phyloP scores from a whole-genome alignment of 1,284 basidiomycete species.

The Pyrrhoderma noxium region DNA sequence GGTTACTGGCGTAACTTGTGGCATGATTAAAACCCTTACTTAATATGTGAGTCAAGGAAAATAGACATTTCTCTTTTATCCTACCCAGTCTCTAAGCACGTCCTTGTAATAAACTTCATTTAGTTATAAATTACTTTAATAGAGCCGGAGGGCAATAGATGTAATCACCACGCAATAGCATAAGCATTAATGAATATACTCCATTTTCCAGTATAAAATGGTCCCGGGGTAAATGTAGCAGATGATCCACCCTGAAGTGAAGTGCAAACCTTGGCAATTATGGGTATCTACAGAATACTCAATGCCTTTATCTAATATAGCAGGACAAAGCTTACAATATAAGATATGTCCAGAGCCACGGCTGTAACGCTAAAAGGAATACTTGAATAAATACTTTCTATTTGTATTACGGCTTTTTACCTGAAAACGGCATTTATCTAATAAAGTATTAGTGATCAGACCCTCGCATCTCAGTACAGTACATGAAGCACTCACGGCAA shows the following conservation, averaged over 20 bases:
- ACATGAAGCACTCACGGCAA: slow-evolving; percentile 17
- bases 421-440: slow-evolving; percentile 23
- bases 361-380: slow-evolving; percentile 21
- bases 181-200: slow-evolving; percentile 20
- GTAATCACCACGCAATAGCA: slow-evolving; percentile 19
- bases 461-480: not conserved
- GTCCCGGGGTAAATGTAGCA: slow-evolving; percentile 19
- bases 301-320: no score
- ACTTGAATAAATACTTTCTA: no score
- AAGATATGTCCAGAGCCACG: slow-evolving; percentile 21
- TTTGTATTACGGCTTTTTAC: no score
- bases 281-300: slow-evolving; percentile 17
- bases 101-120: slow-evolving; percentile 11
- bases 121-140: no score
- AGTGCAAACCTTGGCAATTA: slow-evolving; percentile 19
- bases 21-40: slow-evolving; percentile 21
- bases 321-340: slow-evolving; percentile 13
- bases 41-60: not conserved
- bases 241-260: slow-evolving; percentile 10
- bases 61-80: not conserved
- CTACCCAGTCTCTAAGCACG: slow-evolving; percentile 21
- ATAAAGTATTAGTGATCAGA: not conserved
- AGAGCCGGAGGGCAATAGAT: not conserved
- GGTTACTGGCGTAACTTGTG: slow-evolving; percentile 21
- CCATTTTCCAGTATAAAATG: slow-evolving; percentile 20